Conservation (phyloP, 2,329 filamentous ascomycete species). For the Monilinia laxa region DNA sequence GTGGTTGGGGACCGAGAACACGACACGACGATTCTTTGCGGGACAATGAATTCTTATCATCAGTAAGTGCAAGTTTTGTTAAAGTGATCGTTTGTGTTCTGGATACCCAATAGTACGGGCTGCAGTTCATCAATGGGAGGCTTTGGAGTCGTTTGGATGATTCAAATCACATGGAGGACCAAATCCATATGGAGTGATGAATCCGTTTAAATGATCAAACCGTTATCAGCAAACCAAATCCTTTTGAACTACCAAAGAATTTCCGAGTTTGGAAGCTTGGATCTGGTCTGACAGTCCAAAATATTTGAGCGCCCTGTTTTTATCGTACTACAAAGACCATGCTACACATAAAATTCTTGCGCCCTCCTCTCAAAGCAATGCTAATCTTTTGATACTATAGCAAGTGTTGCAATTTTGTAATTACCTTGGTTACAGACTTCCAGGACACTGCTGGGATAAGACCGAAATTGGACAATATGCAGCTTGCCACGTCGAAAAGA, state of each 20-base stretch:
- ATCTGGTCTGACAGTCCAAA: too few species aligned
- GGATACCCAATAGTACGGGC: too few species aligned
- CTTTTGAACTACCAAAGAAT: too few species aligned
- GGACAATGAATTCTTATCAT: constrained; percentile 18
- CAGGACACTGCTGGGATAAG: constrained; percentile 8
- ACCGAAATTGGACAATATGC: constrained; percentile 12
- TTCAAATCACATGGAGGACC: too few species aligned
- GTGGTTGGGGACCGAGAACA: not conserved
- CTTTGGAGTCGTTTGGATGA: too few species aligned
- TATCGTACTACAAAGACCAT: not conserved
- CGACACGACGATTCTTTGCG: not conserved
- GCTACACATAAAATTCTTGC: not conserved
- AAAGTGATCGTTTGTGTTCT: not conserved
- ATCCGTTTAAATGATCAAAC: too few species aligned
- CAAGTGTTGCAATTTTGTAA: constrained; percentile 18
- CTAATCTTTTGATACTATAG: not conserved
- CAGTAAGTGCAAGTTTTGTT: not conserved
- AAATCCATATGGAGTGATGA: too few species aligned
- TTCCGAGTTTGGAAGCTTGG: too few species aligned
- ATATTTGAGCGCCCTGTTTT: too few species aligned
- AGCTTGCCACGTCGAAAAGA: constrained; percentile 20
- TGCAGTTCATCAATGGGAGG: too few species aligned
- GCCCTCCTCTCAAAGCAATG: not conserved
- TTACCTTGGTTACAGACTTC: constrained; percentile 10
- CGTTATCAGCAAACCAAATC: too few species aligned